Percentiles rank a stretch among this genome's conserved stretches.
Conservation (phyloP, 768 basidiomycete genomes). For the Suillus bovinus region DNA sequence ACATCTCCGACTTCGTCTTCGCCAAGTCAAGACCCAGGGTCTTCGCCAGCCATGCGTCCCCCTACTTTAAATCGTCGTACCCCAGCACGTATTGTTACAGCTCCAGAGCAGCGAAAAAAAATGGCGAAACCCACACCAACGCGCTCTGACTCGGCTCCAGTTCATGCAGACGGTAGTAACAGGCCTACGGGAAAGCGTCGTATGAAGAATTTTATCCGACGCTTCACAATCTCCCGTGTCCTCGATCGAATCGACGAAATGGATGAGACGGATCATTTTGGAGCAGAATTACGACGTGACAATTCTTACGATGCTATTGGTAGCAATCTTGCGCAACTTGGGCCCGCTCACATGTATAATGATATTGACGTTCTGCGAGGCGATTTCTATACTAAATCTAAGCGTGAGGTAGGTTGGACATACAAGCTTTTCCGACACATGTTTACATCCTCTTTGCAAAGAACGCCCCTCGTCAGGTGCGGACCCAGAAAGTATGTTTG, state of each 20-base stretch:
- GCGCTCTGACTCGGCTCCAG: constrained; percentile 6
- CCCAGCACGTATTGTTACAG: not conserved
- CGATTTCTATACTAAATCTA: constrained; percentile 10
- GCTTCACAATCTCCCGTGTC: constrained; percentile 25
- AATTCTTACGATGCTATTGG: constrained; percentile 74
- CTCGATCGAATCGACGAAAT: constrained; percentile 78
- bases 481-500: constrained; percentile 22
- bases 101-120: constrained; percentile 7
- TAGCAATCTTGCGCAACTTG: constrained; percentile 19
- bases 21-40: not conserved
- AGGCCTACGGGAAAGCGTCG: constrained; percentile 16
- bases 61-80: constrained; percentile 3
- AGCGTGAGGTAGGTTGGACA: constrained; percentile 23
- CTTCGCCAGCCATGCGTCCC: not conserved
- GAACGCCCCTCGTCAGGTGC: constrained; percentile 15
- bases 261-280: constrained; percentile 74
- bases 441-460: constrained; percentile 14
- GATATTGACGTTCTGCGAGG: constrained; percentile 7
- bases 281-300: constrained; percentile 61
- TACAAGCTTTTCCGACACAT: constrained; percentile 10
- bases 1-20: not conserved
- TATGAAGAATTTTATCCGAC: constrained; percentile 30
- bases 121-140: not conserved
- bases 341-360: constrained; percentile 11
- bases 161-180: constrained; percentile 9